phyloP scores from a whole-genome alignment of 1,284 basidiomycete genomes.

The Fomitopsis schrenkii region DNA sequence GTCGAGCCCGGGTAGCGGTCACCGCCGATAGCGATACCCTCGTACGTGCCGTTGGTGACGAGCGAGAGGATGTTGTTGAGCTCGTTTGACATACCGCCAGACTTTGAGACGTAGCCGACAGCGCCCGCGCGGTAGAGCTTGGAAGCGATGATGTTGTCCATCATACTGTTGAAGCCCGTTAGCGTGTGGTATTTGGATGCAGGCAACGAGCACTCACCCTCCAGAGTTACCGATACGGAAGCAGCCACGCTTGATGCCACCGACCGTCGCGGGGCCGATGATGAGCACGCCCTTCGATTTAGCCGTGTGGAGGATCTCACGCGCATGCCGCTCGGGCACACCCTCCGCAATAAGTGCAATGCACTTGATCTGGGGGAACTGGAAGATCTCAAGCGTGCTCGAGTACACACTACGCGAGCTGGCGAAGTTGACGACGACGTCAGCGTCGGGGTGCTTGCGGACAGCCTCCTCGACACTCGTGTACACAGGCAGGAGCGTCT shows the following conservation, averaged over 20 bases:
- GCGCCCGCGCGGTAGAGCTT: slow-evolving; percentile 98
- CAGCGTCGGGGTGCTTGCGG: slow-evolving; percentile 94
- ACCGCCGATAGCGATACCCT: slow-evolving; percentile 99
- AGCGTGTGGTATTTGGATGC: no score
- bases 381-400: slow-evolving; percentile 87
- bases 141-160: slow-evolving; percentile 99
- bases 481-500: slow-evolving; percentile 97
- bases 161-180: slow-evolving; percentile 63
- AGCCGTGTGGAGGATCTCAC: slow-evolving; percentile 93
- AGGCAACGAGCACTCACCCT: slow-evolving; percentile 49
- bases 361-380: slow-evolving; percentile 70
- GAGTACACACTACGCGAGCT: slow-evolving; percentile 93
- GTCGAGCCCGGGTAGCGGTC: slow-evolving; percentile 98
- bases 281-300: slow-evolving; percentile 87
- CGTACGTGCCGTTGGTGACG: slow-evolving; percentile 98
- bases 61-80: slow-evolving; percentile 99
- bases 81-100: slow-evolving; percentile 99
- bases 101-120: slow-evolving; percentile 99
- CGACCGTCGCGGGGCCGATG: slow-evolving; percentile 97
- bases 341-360: slow-evolving; percentile 98
- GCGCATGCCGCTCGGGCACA: slow-evolving; percentile 96
- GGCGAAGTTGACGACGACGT: slow-evolving; percentile 98
- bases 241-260: slow-evolving; percentile 99
- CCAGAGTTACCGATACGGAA: slow-evolving; percentile 99
- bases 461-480: slow-evolving; percentile 91